A percentile compares a stretch with the other conserved stretches of the same genome.
These are phyloP conservation scores for Pseudodiploospora longispora DNA, from an alignment of 2,329 filamentous ascomycete genomes.

Conservation along the genomic window DNA sequence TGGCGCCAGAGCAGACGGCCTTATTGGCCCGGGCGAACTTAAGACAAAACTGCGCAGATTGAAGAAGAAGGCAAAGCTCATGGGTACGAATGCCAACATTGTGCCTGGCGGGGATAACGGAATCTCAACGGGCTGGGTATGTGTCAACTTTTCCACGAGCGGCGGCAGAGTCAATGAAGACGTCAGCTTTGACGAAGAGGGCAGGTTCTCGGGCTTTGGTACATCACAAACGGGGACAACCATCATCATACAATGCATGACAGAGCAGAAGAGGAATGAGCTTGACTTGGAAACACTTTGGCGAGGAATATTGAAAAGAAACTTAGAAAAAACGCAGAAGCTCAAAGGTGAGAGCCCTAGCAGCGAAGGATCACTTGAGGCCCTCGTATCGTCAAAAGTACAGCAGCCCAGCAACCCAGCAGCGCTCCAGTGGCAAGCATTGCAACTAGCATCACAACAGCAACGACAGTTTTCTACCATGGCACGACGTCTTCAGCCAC, in stretches of 20 bases:
- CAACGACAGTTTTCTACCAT: slow-evolving; percentile 26
- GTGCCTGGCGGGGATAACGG: slow-evolving; percentile 68
- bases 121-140: slow-evolving; percentile 91
- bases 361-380: slow-evolving; percentile 20
- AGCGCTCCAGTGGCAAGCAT: slow-evolving; percentile 26
- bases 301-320: slow-evolving; percentile 32
- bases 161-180: slow-evolving; percentile 44
- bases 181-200: slow-evolving; percentile 36
- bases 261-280: slow-evolving; percentile 43
- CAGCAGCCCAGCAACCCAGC: slow-evolving; percentile 23
- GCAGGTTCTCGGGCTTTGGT: slow-evolving; percentile 72
- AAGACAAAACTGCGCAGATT: slow-evolving; percentile 79
- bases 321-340: slow-evolving; percentile 21
- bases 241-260: slow-evolving; percentile 51
- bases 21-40: slow-evolving; percentile 83
- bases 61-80: slow-evolving; percentile 70
- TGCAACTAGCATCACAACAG: slow-evolving; percentile 26
- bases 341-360: slow-evolving; percentile 18
- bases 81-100: slow-evolving; percentile 63
- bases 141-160: slow-evolving; percentile 74
- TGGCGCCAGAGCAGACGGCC: slow-evolving; percentile 71
- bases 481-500: slow-evolving; percentile 15
- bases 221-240: slow-evolving; percentile 39
- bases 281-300: slow-evolving; percentile 47
- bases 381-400: slow-evolving; percentile 22